A percentile compares a stretch with the other conserved stretches of the same genome.
These are phyloP conservation scores for Pythium folliculosum DNA, from an alignment of 352 stramenopile species.

Conservation along the genomic window DNA sequence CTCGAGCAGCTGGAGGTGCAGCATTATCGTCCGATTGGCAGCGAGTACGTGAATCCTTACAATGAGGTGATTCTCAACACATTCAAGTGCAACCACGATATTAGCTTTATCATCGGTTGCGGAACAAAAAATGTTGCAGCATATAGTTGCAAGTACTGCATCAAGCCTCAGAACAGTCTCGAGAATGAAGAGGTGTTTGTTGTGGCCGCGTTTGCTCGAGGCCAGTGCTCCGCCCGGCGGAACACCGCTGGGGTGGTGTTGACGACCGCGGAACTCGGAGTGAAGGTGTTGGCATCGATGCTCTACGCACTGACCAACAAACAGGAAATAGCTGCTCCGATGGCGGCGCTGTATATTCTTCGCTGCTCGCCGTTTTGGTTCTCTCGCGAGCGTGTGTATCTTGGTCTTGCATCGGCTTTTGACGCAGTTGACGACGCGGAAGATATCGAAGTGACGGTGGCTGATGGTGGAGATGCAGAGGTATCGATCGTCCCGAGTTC, in stretches of 20 bases:
- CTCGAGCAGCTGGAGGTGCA: not conserved
- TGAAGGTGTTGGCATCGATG: not conserved
- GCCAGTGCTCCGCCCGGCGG: not conserved
- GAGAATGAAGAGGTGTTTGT: constrained; percentile 23
- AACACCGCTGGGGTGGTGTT: not conserved
- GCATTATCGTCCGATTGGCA: not conserved
- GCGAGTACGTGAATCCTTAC: constrained; percentile 35
- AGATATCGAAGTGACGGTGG: not conserved
- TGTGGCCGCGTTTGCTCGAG: not conserved
- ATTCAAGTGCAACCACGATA: constrained; percentile 37
- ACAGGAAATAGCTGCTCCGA: not conserved
- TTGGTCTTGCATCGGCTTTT: not conserved
- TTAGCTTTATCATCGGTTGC: constrained; percentile 22
- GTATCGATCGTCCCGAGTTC: no score
- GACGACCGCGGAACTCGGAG: not conserved
- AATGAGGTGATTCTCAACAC: constrained; percentile 18
- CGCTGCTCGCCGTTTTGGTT: constrained; percentile 9
- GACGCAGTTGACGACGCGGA: not conserved
- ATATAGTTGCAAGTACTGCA: constrained; percentile 37
- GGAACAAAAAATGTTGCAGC: constrained; percentile 22
- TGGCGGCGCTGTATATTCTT: not conserved
- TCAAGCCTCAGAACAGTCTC: constrained; percentile 30
- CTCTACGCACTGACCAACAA: constrained; percentile 4
- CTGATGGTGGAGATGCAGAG: no score
- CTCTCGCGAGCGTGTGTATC: not conserved